Base-by-base conservation (phyloP, 768 basidiomycete genomes). In the Scleroderma bovista region DNA sequence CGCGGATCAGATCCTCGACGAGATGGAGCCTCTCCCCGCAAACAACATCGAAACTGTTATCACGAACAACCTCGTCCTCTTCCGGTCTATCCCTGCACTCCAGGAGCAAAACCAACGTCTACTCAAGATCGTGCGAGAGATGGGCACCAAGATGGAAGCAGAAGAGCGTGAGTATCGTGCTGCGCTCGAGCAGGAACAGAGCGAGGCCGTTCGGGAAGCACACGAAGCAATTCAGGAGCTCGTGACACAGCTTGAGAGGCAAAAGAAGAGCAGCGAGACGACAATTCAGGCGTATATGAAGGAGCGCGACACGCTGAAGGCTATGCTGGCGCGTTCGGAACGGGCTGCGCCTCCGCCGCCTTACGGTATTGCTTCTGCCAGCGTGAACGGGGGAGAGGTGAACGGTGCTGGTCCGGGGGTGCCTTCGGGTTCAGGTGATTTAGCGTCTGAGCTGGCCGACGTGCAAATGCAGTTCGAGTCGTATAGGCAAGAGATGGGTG, bases 31-130 rank as follows among this genome's bases (percentile, higher is more conserved):
- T 0, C 54, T 74, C 4, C 70, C 77, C 16, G 76, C 75, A 2
- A 69, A 77, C 42, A 79, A 81, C 54, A 84, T 86, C 12, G 83
- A 92, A 50, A 76, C 78, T 2, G 81, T 97, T 54, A 94, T 98
- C 65, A 86, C 89, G 16, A 88, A 88, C 60, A 79, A 93, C 58
- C 80, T 98, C 17, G 88, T 97, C 22, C 77, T 89, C 31, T 98
- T 93, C 81, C 76, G 77, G 39, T 87, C 84, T 0, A 78, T 97
- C 46, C 76, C 79, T 13, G 74, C 78, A 12, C 71, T 99, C n/a
- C 93, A 97, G 60, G 79, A 84, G 37, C 93, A 95, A 69, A 98
- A 98, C 64, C 86, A 90, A 72, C 88, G 87, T 57, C 70, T 97
- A 20, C 73, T 98, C 42, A 83, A 79, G 65, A 83, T 95, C 56